A percentile compares a stretch with the other conserved stretches of the same genome.
These are phyloP conservation scores for Xylaria sp. DNA, from an alignment of 495 filamentous ascomycete species.

Conservation along the genomic window DNA sequence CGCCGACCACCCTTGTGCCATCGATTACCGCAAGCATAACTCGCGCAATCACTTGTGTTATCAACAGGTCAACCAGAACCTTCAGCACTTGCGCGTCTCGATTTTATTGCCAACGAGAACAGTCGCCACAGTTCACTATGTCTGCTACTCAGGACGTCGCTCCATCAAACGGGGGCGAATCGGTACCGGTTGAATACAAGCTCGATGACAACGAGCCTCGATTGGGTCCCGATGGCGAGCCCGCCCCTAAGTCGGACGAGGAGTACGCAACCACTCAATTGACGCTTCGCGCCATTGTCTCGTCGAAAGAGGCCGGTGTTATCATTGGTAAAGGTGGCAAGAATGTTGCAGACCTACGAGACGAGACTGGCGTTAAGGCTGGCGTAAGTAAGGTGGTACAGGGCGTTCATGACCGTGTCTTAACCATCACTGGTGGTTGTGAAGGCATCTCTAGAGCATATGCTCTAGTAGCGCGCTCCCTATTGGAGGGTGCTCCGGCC, in stretches of 20 bases:
- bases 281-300: constrained; percentile 95
- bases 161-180: constrained; percentile 48
- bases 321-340: constrained; percentile 99
- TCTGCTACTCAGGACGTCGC: constrained; percentile 55
- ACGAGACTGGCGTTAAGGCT: constrained; percentile 96
- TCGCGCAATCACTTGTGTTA: not conserved
- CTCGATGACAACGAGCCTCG: constrained; percentile 61
- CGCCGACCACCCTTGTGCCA: constrained; percentile 17
- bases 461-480: constrained; percentile 85
- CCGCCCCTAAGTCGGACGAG: constrained; percentile 85
- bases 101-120: not conserved
- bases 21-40: constrained; percentile 17
- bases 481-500: constrained; percentile 90
- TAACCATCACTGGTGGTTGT: constrained; percentile 90
- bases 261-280: constrained; percentile 91
- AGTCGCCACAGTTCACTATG: constrained; percentile 41
- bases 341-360: constrained; percentile 95
- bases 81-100: not conserved
- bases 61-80: not conserved
- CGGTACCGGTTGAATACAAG: constrained; percentile 56
- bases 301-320: constrained; percentile 96
- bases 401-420: constrained; percentile 93
- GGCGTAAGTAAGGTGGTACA: constrained; percentile 98
- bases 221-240: constrained; percentile 70
- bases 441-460: constrained; percentile 90